Base-by-base conservation (phyloP, 345 rosid species). In the Gossypium mustelinum region DNA sequence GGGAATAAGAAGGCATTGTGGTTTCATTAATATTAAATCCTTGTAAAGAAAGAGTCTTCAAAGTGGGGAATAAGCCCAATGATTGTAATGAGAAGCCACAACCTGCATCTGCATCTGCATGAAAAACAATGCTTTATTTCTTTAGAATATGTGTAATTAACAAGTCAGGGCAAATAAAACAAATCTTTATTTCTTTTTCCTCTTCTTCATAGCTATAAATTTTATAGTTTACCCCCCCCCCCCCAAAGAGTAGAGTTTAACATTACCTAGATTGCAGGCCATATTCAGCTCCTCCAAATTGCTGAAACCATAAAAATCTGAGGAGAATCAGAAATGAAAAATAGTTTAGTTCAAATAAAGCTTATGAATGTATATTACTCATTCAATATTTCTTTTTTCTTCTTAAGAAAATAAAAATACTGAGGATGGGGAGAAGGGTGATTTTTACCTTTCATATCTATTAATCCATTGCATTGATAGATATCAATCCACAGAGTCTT, bases 211-310 rank as follows among this genome's bases (percentile, higher is more conserved):
- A 24, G 1, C 24, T 24, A 24, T 24, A 24, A 24, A 24, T 24
- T 24, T 24, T 25, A 25, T 25, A 25, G 29, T 27, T 27, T 27
- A 27, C 3, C 29, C 22, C 27, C 27, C 22, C 20, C 20, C 20
- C 20, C 20, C 20, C 20, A 20, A 20, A 25, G 2, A 25, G 27
- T 25, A 25, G 2, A 25, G 4, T 27, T 2, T 27, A 3, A 2
- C 3, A 3, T 1, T 0, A 20, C 22, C 22, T 20, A 20, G 22
- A 18, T 9, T 0, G 17, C 52, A 11, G 1, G 0, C 0, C 7
- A 44, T 9, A 4, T 0, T 0, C 17, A 65, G 9, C 13, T 65
- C 29, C 2, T 65, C 17, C 29, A 65, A 43, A 25, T 43, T 43
- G 17, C n/a, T 20, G 5, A 44, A 43, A 18, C 52, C 52, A 65